Percentiles rank a stretch among this genome's conserved stretches.
These are phyloP conservation scores for Lasiodiplodia sp. DNA, from an alignment of 2,329 filamentous ascomycete species.

Conservation along the genomic window DNA sequence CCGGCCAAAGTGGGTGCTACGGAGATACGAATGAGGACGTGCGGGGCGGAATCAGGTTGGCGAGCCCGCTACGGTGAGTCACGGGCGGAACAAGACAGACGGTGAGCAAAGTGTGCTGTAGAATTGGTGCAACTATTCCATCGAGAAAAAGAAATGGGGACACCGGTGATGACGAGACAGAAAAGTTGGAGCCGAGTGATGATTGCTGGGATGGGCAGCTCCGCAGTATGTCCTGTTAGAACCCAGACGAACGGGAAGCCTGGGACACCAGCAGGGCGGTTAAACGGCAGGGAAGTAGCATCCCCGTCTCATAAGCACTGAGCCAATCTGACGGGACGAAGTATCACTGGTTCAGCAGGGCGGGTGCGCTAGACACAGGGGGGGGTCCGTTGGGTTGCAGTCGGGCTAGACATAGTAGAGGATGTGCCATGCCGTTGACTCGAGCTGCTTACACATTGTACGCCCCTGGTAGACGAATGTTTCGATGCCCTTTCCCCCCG, in stretches of 20 bases:
- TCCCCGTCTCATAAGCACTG: constrained; percentile 17
- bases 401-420: neutral
- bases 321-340: constrained; percentile 11
- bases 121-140: neutral
- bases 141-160: constrained; percentile 2
- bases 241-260: constrained; percentile 9
- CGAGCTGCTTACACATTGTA: constrained; percentile 14
- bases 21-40: constrained; percentile 7
- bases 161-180: constrained; percentile 4
- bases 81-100: neutral
- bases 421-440: constrained; percentile 17
- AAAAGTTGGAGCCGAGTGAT: constrained; percentile 12
- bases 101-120: constrained; percentile 11
- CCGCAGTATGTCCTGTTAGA: neutral
- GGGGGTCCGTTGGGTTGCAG: neutral
- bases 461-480: constrained; percentile 13
- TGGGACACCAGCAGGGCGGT: neutral
- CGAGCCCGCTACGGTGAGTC: constrained; percentile 17
- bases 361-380: constrained; percentile 2
- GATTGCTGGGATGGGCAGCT: neutral
- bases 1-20: constrained; percentile 12
- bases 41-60: constrained; percentile 9
- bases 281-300: constrained; percentile 1
- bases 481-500: constrained; percentile 19
- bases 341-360: constrained; percentile 5